A percentile compares a stretch with the other conserved stretches of the same genome.
Evolutionary conservation across 805 yeast species (phyloP).

Genomic region (Clavispora asparagi): DNA sequence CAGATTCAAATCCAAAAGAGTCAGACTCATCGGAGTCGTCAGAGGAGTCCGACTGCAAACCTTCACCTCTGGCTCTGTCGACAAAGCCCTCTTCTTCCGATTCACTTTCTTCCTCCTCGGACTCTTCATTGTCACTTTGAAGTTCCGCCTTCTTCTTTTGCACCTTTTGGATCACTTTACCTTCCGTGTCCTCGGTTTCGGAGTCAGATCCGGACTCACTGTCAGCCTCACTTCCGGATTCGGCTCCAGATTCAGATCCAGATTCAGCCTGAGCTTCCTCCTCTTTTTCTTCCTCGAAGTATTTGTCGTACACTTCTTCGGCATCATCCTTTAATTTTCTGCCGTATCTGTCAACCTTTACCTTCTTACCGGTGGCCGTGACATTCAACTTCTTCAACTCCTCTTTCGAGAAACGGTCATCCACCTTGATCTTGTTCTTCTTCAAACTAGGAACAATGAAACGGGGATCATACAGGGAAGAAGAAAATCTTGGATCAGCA

Average conservation of each 20-base stretch:
- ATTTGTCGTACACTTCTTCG: slow-evolving; percentile 45
- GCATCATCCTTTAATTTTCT: slow-evolving; percentile 49
- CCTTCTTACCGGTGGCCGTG: slow-evolving; percentile 46
- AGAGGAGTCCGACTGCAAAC: slow-evolving; percentile 41
- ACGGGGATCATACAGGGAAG: slow-evolving; percentile 82
- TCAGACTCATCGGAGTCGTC: slow-evolving; percentile 39
- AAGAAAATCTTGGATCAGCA: slow-evolving; percentile 70
- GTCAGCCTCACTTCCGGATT: slow-evolving; percentile 7
- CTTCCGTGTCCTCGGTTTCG: slow-evolving; percentile 15
- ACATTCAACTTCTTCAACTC: slow-evolving; percentile 48
- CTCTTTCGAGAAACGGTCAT: slow-evolving; percentile 72
- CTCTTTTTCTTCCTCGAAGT: slow-evolving; percentile 45
- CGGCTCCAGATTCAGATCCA: slow-evolving; percentile 16
- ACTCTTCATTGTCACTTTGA: slow-evolving; percentile 10
- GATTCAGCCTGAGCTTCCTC: slow-evolving; percentile 22
- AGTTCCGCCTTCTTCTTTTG: slow-evolving; percentile 5
- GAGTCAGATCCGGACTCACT: slow-evolving; percentile 23
- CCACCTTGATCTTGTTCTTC: slow-evolving; percentile 71
- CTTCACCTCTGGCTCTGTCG: slow-evolving; percentile 70
- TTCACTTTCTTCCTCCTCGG: slow-evolving; percentile 25
- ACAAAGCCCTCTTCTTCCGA: slow-evolving; percentile 14
- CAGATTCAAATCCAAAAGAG: slow-evolving; percentile 42
- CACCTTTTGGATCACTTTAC: not conserved
- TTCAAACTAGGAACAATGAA: slow-evolving; percentile 70
- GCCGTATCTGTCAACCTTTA: slow-evolving; percentile 83